Evolutionary conservation across 306 rosid genomes (phyloP), one percentile per base, ranked within the genome.

Genomic region (Fragaria vesca): DNA sequence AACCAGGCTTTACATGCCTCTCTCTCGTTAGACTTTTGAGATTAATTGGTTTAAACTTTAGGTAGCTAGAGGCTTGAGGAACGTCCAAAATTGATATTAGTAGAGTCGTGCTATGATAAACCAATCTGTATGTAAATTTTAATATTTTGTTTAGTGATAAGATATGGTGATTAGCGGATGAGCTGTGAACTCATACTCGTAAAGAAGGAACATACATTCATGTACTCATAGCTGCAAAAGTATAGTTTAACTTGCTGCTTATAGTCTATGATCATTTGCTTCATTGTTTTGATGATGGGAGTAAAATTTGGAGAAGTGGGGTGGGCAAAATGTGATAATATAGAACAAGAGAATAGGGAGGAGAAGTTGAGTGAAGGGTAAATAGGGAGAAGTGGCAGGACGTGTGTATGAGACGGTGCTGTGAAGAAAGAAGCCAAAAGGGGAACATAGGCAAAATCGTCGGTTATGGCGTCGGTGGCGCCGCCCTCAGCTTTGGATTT

Each of bases 401-500:
- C 42, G 11, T 30, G 46, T 21, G 52, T 38, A 17, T 67, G 73
- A 62, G 71, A 36, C 66, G 21, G 60, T 2, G 66, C 40, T 47
- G 4, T 11, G 32, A 57, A 16, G 34, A 70, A 81, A 72, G 50
- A 78, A 77, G 77, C 72, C 75, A 66, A 71, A 50, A 75, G 82
- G 72, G 79, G 21, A 81, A 83, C 93, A 83, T 87, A 76, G 89
- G 85, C 89, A 79, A 81, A 81, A 78, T 80, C 93, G 93, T 88
- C 90, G 77, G 87, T 79, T 84, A 26, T 78, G 82, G 83, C 86
- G 79, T 89, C 75, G 85, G 86, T 83, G 90, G 83, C 88, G 85
- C 94, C 91, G 85, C 88, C 87, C 93, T 81, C 63, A 63, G 55
- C 87, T 90, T 91, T 91, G 98, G 93, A 93, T 87, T 90, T 93